These are phyloP conservation scores for Calonectria pteridis DNA, from an alignment of 2,329 filamentous ascomycete species.

Conservation along the genomic window DNA sequence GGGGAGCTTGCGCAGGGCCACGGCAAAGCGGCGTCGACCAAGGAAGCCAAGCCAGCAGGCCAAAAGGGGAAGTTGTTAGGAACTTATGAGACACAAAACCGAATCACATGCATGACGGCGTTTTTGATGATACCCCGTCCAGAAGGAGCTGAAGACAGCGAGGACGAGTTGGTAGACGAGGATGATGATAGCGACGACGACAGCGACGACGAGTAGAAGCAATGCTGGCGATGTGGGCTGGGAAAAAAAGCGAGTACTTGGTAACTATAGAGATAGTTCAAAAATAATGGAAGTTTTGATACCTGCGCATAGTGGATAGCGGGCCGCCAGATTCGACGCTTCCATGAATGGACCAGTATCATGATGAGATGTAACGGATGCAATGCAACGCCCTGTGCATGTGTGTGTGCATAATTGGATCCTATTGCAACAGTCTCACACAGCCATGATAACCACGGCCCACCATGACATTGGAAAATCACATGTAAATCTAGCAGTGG, in stretches of 20 bases:
- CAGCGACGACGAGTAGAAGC: conserved; percentile 49
- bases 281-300: conserved; percentile 3
- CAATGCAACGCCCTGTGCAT: neutral
- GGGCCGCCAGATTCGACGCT: neutral
- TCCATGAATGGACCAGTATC: neutral
- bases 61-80: conserved; percentile 76
- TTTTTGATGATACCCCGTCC: conserved; percentile 85
- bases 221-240: neutral
- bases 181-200: conserved; percentile 54
- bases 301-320: neutral
- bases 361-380: neutral
- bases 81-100: conserved; percentile 85
- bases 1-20: conserved; percentile 52
- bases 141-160: conserved; percentile 71
- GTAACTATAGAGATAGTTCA: neutral
- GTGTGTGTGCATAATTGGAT: conserved; percentile 4
- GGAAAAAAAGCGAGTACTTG: neutral
- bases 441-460: conserved; percentile 16
- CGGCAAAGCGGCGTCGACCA: conserved; percentile 45
- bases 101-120: conserved; percentile 88
- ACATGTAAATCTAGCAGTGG: conserved; percentile 36
- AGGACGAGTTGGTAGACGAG: conserved; percentile 61
- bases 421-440: conserved; percentile 1
- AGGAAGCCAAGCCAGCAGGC: conserved; percentile 34
- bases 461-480: conserved; percentile 28